A percentile compares a stretch with the other conserved stretches of the same genome.
Evolutionary conservation across 805 yeast species (phyloP).

Genomic region (Wickerhamiella cacticola): DNA sequence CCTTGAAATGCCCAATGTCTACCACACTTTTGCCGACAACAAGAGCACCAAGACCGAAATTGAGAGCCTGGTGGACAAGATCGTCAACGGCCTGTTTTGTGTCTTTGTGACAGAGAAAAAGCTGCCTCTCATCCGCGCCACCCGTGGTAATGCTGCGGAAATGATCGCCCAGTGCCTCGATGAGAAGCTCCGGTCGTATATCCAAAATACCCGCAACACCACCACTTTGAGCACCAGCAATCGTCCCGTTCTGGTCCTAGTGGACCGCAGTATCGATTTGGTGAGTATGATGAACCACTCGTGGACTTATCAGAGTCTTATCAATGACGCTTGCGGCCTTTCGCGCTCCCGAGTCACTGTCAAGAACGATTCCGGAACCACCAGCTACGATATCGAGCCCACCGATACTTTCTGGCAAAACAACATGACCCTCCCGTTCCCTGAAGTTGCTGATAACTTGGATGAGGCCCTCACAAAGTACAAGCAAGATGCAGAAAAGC

Average conservation of each 20-base stretch:
- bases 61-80: slow-evolving; percentile 49
- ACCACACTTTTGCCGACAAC: slow-evolving; percentile 58
- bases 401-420: slow-evolving; percentile 83
- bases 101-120: slow-evolving; percentile 63
- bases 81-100: slow-evolving; percentile 73
- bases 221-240: slow-evolving; percentile 29
- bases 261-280: slow-evolving; percentile 83
- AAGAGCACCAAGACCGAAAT: slow-evolving; percentile 63
- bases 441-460: slow-evolving; percentile 97
- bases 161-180: slow-evolving; percentile 82
- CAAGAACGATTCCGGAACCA: slow-evolving; percentile 26
- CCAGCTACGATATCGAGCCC: slow-evolving; percentile 77
- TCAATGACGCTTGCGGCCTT: slow-evolving; percentile 78
- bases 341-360: slow-evolving; percentile 71
- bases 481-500: slow-evolving; percentile 75
- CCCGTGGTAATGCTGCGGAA: slow-evolving; percentile 91
- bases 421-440: slow-evolving; percentile 83
- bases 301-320: slow-evolving; percentile 95
- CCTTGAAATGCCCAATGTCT: slow-evolving; percentile 54
- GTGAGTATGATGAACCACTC: slow-evolving; percentile 93
- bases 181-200: slow-evolving; percentile 70
- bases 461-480: slow-evolving; percentile 71
- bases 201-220: slow-evolving; percentile 47
- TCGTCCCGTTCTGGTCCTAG: slow-evolving; percentile 63
- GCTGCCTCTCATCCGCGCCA: slow-evolving; percentile 84